A percentile compares a stretch with the other conserved stretches of the same genome.
Evolutionary conservation across 164 flowering plant genomes (phyloP).

Genomic region (Cinnamomum chago): DNA sequence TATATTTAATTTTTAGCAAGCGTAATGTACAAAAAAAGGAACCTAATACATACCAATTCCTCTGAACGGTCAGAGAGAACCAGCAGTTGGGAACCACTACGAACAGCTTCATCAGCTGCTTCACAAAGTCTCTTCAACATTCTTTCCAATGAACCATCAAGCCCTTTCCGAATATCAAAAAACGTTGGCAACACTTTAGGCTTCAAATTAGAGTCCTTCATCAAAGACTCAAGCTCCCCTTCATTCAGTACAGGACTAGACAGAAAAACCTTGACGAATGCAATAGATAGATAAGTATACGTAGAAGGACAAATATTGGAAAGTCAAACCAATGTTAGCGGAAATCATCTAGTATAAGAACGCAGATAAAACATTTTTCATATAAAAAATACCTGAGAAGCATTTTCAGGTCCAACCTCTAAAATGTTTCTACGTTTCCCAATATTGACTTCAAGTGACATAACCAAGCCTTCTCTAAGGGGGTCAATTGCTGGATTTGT

Average conservation of each 20-base stretch:
- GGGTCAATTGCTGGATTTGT: slow-evolving; percentile 99
- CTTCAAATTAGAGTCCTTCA: slow-evolving; percentile 70
- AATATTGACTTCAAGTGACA: slow-evolving; percentile 97
- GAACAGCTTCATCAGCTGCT: slow-evolving; percentile 98
- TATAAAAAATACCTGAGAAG: slow-evolving; percentile 76
- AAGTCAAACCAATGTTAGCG: neutral
- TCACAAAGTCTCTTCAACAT: slow-evolving; percentile 74
- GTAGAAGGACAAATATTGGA: neutral
- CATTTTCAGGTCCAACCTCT: slow-evolving; percentile 97
- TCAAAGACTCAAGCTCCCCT: slow-evolving; percentile 79
- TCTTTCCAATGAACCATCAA: slow-evolving; percentile 84
- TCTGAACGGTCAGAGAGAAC: slow-evolving; percentile 92
- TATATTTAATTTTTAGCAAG: neutral
- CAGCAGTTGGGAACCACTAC: slow-evolving; percentile 92
- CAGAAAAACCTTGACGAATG: slow-evolving; percentile 55
- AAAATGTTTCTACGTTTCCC: slow-evolving; percentile 93
- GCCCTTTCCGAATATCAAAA: slow-evolving; percentile 89
- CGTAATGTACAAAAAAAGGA: neutral
- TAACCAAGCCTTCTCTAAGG: slow-evolving; percentile 96
- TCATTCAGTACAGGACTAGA: slow-evolving; percentile 95
- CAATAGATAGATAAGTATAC: neutral
- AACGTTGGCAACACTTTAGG: slow-evolving; percentile 72
- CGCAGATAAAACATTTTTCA: neutral
- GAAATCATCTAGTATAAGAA: neutral
- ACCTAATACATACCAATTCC: slow-evolving; percentile 50